phyloP scores from a whole-genome alignment of 768 basidiomycete species.

The Boletus patriciae region DNA sequence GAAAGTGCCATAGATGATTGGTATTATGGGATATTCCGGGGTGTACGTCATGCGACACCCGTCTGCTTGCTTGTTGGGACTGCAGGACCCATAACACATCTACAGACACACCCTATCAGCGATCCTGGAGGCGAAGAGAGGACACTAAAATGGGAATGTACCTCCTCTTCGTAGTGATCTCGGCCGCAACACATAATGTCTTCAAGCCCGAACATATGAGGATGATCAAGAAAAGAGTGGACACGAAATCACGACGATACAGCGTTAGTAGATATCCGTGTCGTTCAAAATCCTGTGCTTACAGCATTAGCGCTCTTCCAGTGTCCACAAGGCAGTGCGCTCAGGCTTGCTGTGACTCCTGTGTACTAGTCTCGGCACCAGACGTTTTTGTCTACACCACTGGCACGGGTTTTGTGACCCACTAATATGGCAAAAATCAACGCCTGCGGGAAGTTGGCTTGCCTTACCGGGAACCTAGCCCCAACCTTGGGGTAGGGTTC shows the following conservation, averaged over 20 bases:
- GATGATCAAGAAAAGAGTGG: background rate
- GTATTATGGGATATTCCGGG: constrained; percentile 16
- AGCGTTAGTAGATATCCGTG: background rate
- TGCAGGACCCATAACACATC: constrained; percentile 41
- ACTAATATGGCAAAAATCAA: no score
- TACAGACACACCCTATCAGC: background rate
- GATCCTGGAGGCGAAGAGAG: background rate
- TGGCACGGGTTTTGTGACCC: no score
- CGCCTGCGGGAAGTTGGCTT: no score
- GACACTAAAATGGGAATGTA: background rate
- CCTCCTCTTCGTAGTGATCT: background rate
- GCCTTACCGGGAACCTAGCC: no score
- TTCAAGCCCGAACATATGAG: background rate
- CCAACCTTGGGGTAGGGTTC: no score
- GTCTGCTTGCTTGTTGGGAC: constrained; percentile 40
- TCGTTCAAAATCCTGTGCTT: no score
- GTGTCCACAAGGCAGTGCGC: background rate
- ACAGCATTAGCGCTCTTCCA: background rate
- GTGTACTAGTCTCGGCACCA: no score
- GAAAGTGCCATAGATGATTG: no score
- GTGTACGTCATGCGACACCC: constrained; percentile 31
- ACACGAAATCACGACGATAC: no score
- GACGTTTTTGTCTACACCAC: no score
- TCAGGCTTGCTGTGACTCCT: background rate
- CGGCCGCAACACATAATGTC: background rate